Percentiles rank a stretch among this genome's conserved stretches.
Conservation (phyloP, 768 basidiomycete species). For the Boletus subcaerulescens region DNA sequence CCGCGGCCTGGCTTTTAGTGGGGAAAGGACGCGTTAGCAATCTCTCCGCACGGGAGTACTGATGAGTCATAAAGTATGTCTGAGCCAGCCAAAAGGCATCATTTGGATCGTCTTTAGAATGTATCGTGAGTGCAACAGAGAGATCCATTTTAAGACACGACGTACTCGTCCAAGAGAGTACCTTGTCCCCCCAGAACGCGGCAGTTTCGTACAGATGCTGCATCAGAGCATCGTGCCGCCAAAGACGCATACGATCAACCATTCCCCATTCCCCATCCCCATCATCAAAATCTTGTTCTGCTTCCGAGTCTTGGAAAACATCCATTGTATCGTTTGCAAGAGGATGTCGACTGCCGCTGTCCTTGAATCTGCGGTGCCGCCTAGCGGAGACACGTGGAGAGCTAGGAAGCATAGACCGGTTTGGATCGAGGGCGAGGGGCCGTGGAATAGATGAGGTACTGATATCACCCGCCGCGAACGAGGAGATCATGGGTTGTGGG, state of each 20-base stretch:
- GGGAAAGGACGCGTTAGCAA: slow-evolving; percentile 87
- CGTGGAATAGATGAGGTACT: slow-evolving; percentile 56
- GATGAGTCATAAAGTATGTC: slow-evolving; percentile 93
- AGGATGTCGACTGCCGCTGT: slow-evolving; percentile 59
- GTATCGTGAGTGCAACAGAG: slow-evolving; percentile 1
- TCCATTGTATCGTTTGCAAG: slow-evolving; percentile 74
- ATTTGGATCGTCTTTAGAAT: slow-evolving; percentile 77
- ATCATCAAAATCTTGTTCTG: slow-evolving; percentile 59
- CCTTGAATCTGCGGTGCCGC: slow-evolving; percentile 51
- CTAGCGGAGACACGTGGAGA: slow-evolving; percentile 74
- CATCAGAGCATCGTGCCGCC: slow-evolving; percentile 98
- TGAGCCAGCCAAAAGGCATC: slow-evolving; percentile 99
- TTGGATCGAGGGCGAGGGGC: slow-evolving; percentile 71
- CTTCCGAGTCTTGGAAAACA: slow-evolving; percentile 67
- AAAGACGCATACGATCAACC: slow-evolving; percentile 93
- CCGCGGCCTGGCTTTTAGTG: slow-evolving; percentile 42
- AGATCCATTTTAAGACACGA: slow-evolving; percentile 23
- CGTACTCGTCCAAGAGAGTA: slow-evolving; percentile 92
- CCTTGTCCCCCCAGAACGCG: slow-evolving; percentile 98
- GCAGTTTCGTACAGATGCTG: slow-evolving; percentile 98
- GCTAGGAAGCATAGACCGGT: slow-evolving; percentile 69
- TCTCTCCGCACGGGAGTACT: slow-evolving; percentile 91
- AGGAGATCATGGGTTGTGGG: slow-evolving; percentile 71
- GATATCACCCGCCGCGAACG: slow-evolving; percentile 62
- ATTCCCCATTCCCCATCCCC: slow-evolving; percentile 70